These are phyloP conservation scores for Iberis pinnata DNA, from an alignment of 345 rosid species.

Conservation along the genomic window DNA sequence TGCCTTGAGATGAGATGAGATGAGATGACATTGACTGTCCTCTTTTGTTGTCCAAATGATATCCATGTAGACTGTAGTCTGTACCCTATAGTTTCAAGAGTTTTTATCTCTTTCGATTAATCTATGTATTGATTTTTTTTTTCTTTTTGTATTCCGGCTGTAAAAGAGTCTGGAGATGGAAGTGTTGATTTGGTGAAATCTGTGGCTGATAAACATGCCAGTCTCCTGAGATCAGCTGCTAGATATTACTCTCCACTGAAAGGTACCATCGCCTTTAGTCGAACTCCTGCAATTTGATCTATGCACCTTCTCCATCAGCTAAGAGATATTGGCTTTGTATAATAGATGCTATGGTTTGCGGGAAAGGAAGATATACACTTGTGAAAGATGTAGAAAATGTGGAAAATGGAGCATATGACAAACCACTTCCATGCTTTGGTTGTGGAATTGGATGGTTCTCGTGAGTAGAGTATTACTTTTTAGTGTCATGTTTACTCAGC, in stretches of 20 bases:
- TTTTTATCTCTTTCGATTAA: neutral
- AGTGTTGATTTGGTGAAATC: conserved; percentile 48
- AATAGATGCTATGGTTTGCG: conserved; percentile 40
- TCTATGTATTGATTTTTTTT: neutral
- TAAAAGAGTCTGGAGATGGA: conserved; percentile 24
- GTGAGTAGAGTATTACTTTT: conserved; percentile 38
- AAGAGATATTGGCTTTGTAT: conserved; percentile 22
- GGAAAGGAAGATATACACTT: conserved; percentile 71
- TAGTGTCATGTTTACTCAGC: neutral
- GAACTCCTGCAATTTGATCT: neutral
- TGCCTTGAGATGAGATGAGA: neutral
- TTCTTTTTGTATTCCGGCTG: neutral
- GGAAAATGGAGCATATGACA: conserved; percentile 63
- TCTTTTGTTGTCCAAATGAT: neutral
- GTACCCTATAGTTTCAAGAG: neutral
- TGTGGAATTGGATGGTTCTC: conserved; percentile 98
- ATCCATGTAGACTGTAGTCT: no score
- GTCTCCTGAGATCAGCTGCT: conserved; percentile 71
- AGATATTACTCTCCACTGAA: conserved; percentile 46
- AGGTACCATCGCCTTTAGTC: conserved; percentile 38
- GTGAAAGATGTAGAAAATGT: conserved; percentile 62
- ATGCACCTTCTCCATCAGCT: neutral
- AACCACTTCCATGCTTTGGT: conserved; percentile 91
- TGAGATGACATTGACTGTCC: neutral
- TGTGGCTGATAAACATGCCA: conserved; percentile 49